phyloP scores from a whole-genome alignment of 1,139 yeast genomes.

The Hanseniaspora sp. region DNA sequence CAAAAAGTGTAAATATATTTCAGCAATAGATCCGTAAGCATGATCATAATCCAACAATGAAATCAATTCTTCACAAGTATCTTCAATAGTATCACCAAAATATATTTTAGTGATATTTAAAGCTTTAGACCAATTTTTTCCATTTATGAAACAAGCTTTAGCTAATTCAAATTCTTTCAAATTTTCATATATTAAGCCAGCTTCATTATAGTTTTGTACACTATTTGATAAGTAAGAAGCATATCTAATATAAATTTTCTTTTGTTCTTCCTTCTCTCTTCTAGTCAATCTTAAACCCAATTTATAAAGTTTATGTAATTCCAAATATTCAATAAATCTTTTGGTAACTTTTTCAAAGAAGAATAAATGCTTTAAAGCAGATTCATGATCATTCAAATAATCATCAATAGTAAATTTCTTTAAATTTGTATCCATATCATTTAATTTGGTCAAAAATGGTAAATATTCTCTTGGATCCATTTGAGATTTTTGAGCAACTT shows the following conservation, averaged over 20 bases:
- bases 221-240: slow-evolving; percentile 48
- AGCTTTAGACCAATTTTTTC: slow-evolving; percentile 80
- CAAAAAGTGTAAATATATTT: slow-evolving; percentile 54
- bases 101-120: slow-evolving; percentile 43
- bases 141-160: slow-evolving; percentile 53
- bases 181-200: slow-evolving; percentile 69
- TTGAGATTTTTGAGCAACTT: slow-evolving; percentile 90
- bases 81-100: slow-evolving; percentile 33
- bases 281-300: slow-evolving; percentile 54
- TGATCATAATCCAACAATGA: slow-evolving; percentile 55
- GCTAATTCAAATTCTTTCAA: slow-evolving; percentile 51
- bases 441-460: slow-evolving; percentile 76
- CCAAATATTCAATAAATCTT: slow-evolving; percentile 61
- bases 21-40: slow-evolving; percentile 74
- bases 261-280: slow-evolving; percentile 46
- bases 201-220: slow-evolving; percentile 49
- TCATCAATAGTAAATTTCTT: slow-evolving; percentile 72
- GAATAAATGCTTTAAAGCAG: slow-evolving; percentile 58
- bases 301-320: slow-evolving; percentile 61
- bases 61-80: slow-evolving; percentile 49
- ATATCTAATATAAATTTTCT: slow-evolving; percentile 45
- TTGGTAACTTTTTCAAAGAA: slow-evolving; percentile 42
- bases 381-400: slow-evolving; percentile 51
- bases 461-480: slow-evolving; percentile 95
- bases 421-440: slow-evolving; percentile 54